phyloP scores from a whole-genome alignment of 192 early-diverging fungal species.

The Entomortierella parvispora region DNA sequence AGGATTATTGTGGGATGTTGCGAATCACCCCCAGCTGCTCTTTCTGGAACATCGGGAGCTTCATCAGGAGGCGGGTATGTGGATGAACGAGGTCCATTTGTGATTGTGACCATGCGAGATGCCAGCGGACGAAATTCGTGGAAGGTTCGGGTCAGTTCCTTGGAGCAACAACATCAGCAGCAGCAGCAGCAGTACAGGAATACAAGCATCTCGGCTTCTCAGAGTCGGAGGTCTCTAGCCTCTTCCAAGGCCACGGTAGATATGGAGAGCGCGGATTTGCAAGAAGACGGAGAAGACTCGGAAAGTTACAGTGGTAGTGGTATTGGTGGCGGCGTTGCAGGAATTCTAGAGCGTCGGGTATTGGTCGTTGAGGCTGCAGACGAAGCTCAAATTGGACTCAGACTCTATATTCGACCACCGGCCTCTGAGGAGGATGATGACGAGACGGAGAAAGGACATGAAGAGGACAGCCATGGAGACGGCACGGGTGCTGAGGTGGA shows the following conservation, averaged over 20 bases:
- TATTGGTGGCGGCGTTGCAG: too few species aligned
- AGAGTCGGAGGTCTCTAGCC: not conserved
- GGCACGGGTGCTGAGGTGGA: not conserved
- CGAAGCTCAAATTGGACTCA: slow-evolving; percentile 30
- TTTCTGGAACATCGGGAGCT: not conserved
- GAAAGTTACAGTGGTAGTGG: too few species aligned
- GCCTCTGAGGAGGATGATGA: not conserved
- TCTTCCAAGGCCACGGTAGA: too few species aligned
- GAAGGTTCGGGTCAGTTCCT: slow-evolving; percentile 56
- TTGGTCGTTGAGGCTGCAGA: slow-evolving; percentile 37
- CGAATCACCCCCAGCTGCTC: slow-evolving; percentile 57
- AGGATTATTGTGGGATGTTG: slow-evolving; percentile 73
- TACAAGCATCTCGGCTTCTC: not conserved
- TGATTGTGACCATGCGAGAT: slow-evolving; percentile 73
- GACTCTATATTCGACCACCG: slow-evolving; percentile 14
- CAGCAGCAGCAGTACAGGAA: not conserved
- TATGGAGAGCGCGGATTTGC: too few species aligned
- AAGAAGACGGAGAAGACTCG: not conserved
- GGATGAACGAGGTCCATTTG: slow-evolving; percentile 49
- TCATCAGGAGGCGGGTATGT: slow-evolving; percentile 1
- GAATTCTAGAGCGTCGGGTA: slow-evolving; percentile 5
- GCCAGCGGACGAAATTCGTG: slow-evolving; percentile 78
- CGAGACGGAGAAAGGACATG: not conserved
- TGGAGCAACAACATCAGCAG: not conserved
- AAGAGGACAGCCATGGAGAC: not conserved